A percentile compares a stretch with the other conserved stretches of the same genome.
These are phyloP conservation scores for Fraxinus anomala DNA, from an alignment of 257 asterid species.

Conservation along the genomic window DNA sequence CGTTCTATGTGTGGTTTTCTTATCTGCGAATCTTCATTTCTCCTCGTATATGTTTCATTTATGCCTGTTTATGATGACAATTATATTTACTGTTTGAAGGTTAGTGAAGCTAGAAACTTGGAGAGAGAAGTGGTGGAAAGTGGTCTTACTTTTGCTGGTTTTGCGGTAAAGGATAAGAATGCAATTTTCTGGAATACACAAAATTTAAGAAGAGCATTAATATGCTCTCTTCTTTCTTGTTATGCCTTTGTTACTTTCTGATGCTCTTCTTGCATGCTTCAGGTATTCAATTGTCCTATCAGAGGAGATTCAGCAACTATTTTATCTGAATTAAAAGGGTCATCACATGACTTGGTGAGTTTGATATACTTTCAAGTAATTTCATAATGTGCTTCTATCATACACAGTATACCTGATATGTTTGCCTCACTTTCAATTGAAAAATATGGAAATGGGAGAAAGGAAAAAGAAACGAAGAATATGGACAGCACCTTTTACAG, in stretches of 20 bases:
- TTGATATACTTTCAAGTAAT: slow-evolving; percentile 20
- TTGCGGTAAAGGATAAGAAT: slow-evolving; percentile 64
- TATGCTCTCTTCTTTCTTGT: slow-evolving; percentile 6
- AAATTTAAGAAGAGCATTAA: neutral
- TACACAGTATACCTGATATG: neutral
- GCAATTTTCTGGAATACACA: slow-evolving; percentile 9
- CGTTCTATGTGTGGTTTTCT: neutral
- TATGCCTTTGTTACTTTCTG: slow-evolving; percentile 17
- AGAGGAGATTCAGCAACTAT: slow-evolving; percentile 89
- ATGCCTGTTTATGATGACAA: slow-evolving; percentile 25
- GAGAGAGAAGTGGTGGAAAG: slow-evolving; percentile 83
- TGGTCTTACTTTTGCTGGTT: slow-evolving; percentile 90
- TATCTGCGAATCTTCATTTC: neutral
- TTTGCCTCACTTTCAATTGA: slow-evolving; percentile 8
- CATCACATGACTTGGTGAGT: slow-evolving; percentile 96
- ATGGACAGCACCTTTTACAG: neutral
- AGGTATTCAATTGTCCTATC: slow-evolving; percentile 97
- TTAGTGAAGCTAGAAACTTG: slow-evolving; percentile 92
- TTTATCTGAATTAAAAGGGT: slow-evolving; percentile 73
- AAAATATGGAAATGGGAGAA: neutral
- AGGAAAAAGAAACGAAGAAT: neutral
- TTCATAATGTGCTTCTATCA: slow-evolving; percentile 10
- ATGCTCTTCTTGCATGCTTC: slow-evolving; percentile 32
- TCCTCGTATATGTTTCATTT: neutral
- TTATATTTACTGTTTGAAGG: slow-evolving; percentile 51